Base-by-base conservation (phyloP, 2,329 filamentous ascomycete genomes). In the Penicillium sp. region DNA sequence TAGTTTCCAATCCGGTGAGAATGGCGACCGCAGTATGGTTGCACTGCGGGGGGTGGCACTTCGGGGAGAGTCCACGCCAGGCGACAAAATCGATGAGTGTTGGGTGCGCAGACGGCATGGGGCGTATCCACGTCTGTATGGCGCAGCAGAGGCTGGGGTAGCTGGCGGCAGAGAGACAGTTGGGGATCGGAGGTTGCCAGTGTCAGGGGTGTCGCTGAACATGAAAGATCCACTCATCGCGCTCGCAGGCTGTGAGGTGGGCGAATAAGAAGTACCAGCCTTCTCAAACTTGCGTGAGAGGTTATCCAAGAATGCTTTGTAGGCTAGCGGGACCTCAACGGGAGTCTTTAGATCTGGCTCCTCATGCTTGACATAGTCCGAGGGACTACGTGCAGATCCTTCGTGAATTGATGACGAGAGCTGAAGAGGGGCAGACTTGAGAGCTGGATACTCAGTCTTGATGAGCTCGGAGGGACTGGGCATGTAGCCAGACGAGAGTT, bases 1-100 rank as follows among this genome's bases (percentile, higher is more conserved):
- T 5, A 85, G 76, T 55, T 89, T 87, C 89, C 89, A 92, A 70
- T 94, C 89, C 58, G 89, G 88, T 10, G 90, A 91, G 67, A 89
- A 94, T 0, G 92, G 90, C 29, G 92, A 94, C 22, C 86, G 81
- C 50, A 79, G 68, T 36, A 80, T 75, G 10, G 75, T 74, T 31
- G 83, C 84, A 67, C 87, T 61, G 2, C 49, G 6, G 9, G 21
- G 10, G 42, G 27, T 18, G 14, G 45, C 50, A 13, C 46, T 56
- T 60, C 86, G 75, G 11, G 90, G 89, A 18, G 90, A 91, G 60
- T 89, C 85, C 51, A 81, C 69, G 54, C 79, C 81, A 39, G 83
- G 79, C 21, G 88, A 89, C 61, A 88, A 82, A 41, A 82, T 79
- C 21, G 89, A 89, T 32, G 90, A 92, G 44, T 86, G 84, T 7